A percentile compares a stretch with the other conserved stretches of the same genome.
phyloP scores from a whole-genome alignment of 2,329 filamentous ascomycete genomes.

The Alternaria metachromatica region DNA sequence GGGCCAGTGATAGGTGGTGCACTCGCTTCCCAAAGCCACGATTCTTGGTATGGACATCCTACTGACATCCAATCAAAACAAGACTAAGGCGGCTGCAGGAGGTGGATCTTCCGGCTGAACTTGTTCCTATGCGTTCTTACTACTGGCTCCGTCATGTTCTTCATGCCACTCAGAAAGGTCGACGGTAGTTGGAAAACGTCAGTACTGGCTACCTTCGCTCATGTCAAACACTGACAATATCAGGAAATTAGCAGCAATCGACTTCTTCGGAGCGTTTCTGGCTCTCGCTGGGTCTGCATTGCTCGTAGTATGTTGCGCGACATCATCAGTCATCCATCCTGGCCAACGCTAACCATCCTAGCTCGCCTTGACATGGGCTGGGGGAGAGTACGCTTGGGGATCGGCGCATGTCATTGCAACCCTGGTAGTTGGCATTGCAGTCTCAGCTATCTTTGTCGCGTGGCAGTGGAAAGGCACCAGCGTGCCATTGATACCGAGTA shows the following conservation, averaged over 20 bases:
- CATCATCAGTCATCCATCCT: neutral
- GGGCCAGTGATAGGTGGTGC: constrained; percentile 38
- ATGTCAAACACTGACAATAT: neutral
- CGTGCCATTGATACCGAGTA: constrained; percentile 65
- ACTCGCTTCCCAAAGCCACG: constrained; percentile 27
- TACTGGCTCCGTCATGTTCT: constrained; percentile 25
- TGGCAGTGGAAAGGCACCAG: constrained; percentile 66
- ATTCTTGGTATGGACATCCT: constrained; percentile 19
- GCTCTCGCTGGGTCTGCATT: constrained; percentile 62
- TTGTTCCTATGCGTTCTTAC: constrained; percentile 27
- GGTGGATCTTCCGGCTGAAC: constrained; percentile 48
- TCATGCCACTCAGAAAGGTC: constrained; percentile 53
- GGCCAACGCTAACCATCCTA: constrained; percentile 4
- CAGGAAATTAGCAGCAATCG: constrained; percentile 54
- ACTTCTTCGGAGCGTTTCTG: constrained; percentile 64
- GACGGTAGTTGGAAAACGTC: constrained; percentile 59
- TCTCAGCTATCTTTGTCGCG: constrained; percentile 56
- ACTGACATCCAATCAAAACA: neutral
- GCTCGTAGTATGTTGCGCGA: constrained; percentile 57
- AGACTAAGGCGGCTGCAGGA: constrained; percentile 5
- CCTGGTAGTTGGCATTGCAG: constrained; percentile 58
- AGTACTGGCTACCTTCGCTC: neutral
- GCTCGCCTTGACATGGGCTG: constrained; percentile 63
- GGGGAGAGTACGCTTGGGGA: constrained; percentile 62
- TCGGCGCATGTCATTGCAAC: constrained; percentile 60